Base-by-base conservation (phyloP, 495 filamentous ascomycete species). In the Trichoderma parareesei region DNA sequence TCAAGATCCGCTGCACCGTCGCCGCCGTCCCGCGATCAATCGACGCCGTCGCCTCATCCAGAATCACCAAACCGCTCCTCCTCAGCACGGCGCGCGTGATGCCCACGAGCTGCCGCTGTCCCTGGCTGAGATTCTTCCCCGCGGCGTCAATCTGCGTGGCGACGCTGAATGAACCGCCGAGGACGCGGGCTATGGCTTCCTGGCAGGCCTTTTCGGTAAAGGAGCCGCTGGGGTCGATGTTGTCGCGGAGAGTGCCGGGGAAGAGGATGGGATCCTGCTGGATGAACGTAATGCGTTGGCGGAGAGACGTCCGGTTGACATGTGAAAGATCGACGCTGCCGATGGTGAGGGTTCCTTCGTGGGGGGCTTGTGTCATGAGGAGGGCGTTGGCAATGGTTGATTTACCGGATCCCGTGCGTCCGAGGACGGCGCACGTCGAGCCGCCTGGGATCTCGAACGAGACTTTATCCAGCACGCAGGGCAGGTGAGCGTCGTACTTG, bases 21-120 rank as follows among this genome's bases (percentile, higher is more conserved):
- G 84, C 74, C n/a, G 89, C 88, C 1, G 89, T 94, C 71, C 87
- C 85, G 66, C 81, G 81, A 69, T 96, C 91, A 66, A 96, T 91
- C 14, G 85, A 89, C 16, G 91, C 91, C n/a, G 91, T 96, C 18
- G 91, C 91, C 74, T 92, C 89, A 67, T 92, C 89, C 66, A 92
- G 72, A 55, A 92, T 75, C 37, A 88, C 80, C 42, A 88, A 79
- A 61, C 81, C 80, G 20, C 82, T 82, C n/a, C 80, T 73, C 41
- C 82, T 72, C n/a, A 87, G 76, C 13, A 88, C 79, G 0, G 84
- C 84, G 10, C 83, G 70, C 3, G 83, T 84, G 4, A 88, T 79
- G 38, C 82, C 82, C 11, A 88, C 75, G 16, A 87, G 78, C 69
- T 87, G 84, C 16, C 85, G 69, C 70, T 88, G 82, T 11, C 86